Base-by-base conservation (phyloP, 352 stramenopile genomes). In the Pythium coloratum region DNA sequence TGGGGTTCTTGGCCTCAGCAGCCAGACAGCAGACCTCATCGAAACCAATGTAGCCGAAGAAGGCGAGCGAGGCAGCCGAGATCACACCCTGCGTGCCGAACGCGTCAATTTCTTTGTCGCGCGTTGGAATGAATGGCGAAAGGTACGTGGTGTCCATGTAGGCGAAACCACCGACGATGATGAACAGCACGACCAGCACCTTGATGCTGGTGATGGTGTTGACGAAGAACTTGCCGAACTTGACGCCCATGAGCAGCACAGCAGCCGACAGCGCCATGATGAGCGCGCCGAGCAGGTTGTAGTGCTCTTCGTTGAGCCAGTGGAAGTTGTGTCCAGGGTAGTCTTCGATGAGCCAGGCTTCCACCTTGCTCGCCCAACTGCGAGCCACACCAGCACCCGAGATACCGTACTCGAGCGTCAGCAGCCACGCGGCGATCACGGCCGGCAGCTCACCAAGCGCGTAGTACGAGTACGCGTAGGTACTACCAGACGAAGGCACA, bases 41-140 rank as follows among this genome's bases (percentile, higher is more conserved):
- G 72, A 98, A 99, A n/a, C 96, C 96, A 33, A 98, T 77, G 74
- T 96, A 98, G 13, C 94, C 94, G 77, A 98, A 98, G 78, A 98
- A 98, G 14, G 89, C 92, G 16, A 86, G 86, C 18, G 91, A 94
- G 1, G 88, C 77, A 28, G 89, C 91, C 14, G 71, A 78, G 63
- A 97, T 80, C 47, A 98, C 76, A 36, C 88, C 87, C 42, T 78
- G 69, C 0, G 61, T 34, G 10, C 88, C 87, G 38, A 78, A 88
- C 3, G 66, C 51, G 24, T 56, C 61, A 18, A 13, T 5, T 55
- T 75, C 70, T 3, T 67, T 67, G 14, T 69, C 50, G 2, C 78
- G 78, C 14, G 64, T 40, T 8, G 88, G 89, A 20, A 97, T 70
- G 51, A 97, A 96, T 8, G 92, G 93, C 26, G 68, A 80, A 14